A percentile compares a stretch with the other conserved stretches of the same genome.
phyloP scores from a whole-genome alignment of 768 basidiomycete genomes.

The Auricularia auricula-judae region DNA sequence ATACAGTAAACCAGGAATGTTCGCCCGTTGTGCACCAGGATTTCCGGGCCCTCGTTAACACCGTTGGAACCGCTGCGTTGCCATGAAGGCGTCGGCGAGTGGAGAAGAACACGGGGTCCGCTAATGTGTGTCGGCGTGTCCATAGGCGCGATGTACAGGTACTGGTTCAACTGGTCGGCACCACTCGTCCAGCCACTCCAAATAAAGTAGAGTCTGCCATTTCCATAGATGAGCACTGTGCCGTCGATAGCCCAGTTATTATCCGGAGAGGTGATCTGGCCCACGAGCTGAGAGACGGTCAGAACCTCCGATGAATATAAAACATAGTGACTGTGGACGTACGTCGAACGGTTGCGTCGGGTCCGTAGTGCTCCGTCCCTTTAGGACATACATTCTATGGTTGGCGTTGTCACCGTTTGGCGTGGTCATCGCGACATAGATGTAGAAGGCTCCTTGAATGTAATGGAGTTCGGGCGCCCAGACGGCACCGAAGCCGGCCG shows the following conservation, averaged over 20 bases:
- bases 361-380: neutral
- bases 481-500: neutral
- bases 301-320: neutral
- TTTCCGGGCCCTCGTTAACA: neutral
- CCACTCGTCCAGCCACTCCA: neutral
- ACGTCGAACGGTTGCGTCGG: neutral
- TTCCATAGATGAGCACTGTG: neutral
- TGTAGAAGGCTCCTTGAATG: neutral
- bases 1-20: constrained; percentile 1
- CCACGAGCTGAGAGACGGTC: neutral
- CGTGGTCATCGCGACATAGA: neutral
- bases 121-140: neutral
- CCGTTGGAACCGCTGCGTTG: neutral
- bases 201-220: neutral
- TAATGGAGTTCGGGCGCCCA: neutral
- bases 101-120: neutral
- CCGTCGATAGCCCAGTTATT: neutral
- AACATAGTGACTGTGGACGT: neutral
- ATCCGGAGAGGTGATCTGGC: neutral
- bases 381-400: neutral
- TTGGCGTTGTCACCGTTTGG: neutral
- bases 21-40: neutral
- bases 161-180: neutral
- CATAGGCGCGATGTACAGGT: constrained; percentile 1
- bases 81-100: neutral